These are phyloP conservation scores for Turnera subulata DNA, from an alignment of 345 rosid genomes.

Conservation along the genomic window DNA sequence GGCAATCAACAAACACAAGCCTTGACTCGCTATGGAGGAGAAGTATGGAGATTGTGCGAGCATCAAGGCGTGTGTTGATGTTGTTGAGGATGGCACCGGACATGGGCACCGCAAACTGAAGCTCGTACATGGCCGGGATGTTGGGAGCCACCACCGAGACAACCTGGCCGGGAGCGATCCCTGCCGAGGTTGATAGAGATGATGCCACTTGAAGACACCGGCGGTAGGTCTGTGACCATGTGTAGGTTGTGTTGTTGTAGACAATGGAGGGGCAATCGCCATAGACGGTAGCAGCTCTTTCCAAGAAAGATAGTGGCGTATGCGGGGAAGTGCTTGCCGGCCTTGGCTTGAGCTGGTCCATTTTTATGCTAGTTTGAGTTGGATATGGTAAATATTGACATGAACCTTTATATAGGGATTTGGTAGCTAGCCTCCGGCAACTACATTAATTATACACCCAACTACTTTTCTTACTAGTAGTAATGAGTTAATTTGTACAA, in stretches of 20 bases:
- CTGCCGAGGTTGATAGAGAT: conserved; percentile 47
- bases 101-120: conserved; percentile 81
- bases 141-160: conserved; percentile 73
- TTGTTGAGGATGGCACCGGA: conserved; percentile 70
- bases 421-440: too few species aligned
- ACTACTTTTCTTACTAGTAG: too few species aligned
- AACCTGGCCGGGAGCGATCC: conserved; percentile 48
- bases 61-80: conserved; percentile 85
- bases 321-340: conserved; percentile 48
- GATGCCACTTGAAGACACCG: conserved; percentile 80
- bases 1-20: conserved; percentile 60
- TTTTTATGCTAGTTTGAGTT: too few species aligned
- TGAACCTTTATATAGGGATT: too few species aligned
- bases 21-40: conserved; percentile 64
- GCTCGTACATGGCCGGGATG: conserved; percentile 82
- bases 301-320: conserved; percentile 40
- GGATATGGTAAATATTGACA: too few species aligned
- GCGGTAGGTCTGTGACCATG: conserved; percentile 70
- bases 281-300: conserved; percentile 70
- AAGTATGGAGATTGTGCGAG: conserved; percentile 59
- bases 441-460: too few species aligned
- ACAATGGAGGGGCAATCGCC: conserved; percentile 64
- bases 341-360: conserved; percentile 36
- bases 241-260: conserved; percentile 45
- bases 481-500: too few species aligned